Percentiles rank a stretch among this genome's conserved stretches.
Conservation (phyloP, 129 eudicot genomes). For the Sambucus nigra region DNA sequence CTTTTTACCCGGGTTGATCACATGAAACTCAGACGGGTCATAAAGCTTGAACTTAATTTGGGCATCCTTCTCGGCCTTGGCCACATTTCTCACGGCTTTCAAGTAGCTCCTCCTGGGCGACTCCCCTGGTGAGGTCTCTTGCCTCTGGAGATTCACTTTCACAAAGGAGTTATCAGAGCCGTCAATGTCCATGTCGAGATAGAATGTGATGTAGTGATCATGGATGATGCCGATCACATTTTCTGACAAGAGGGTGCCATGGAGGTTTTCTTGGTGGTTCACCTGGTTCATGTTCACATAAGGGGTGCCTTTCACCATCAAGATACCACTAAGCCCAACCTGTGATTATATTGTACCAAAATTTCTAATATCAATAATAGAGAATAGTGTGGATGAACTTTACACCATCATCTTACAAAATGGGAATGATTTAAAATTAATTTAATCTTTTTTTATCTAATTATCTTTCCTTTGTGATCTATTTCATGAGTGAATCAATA, state of each 20-base stretch:
- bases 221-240: conserved; percentile 95
- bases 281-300: conserved; percentile 77
- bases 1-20: conserved; percentile 61
- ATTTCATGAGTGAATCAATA: no score
- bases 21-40: conserved; percentile 82
- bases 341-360: conserved; percentile 12
- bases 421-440: no score
- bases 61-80: conserved; percentile 89
- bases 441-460: no score
- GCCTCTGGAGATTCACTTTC: conserved; percentile 65
- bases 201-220: conserved; percentile 85
- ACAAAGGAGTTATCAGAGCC: conserved; percentile 83
- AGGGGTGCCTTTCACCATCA: conserved; percentile 95
- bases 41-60: conserved; percentile 74
- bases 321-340: conserved; percentile 97
- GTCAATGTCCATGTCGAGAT: conserved; percentile 93
- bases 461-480: no score
- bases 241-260: conserved; percentile 91
- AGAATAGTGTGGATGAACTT: background rate
- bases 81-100: conserved; percentile 63
- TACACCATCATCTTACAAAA: background rate
- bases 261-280: conserved; percentile 42
- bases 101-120: conserved; percentile 84
- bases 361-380: background rate
- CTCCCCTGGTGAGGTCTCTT: conserved; percentile 45